These are phyloP conservation scores for Phtheirospermum japonicum DNA, from an alignment of 257 asterid genomes.

Conservation along the genomic window DNA sequence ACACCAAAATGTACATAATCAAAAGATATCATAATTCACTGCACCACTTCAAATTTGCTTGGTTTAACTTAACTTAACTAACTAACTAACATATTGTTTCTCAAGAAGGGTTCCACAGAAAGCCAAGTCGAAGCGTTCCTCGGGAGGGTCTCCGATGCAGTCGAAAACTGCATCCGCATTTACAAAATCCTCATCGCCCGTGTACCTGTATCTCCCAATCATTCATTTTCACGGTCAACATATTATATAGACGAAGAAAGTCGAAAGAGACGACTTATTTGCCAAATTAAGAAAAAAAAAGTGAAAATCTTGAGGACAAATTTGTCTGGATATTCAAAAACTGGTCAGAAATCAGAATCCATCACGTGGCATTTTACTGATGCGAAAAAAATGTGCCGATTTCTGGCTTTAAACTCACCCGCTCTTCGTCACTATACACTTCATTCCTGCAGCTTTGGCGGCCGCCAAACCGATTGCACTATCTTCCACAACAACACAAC, in stretches of 20 bases:
- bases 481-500: constrained; percentile 96
- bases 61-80: not conserved
- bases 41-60: no score
- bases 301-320: no score
- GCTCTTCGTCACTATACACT: constrained; percentile 84
- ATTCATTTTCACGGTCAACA: not conserved
- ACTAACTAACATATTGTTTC: constrained; percentile 66
- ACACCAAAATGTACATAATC: no score
- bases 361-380: no score
- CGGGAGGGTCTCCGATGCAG: constrained; percentile 96
- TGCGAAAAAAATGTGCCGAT: no score
- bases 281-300: no score
- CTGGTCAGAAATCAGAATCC: no score
- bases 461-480: constrained; percentile 97
- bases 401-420: constrained; percentile 51
- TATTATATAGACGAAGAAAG: no score
- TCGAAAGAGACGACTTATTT: no score
- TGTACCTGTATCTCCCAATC: constrained; percentile 47
- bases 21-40: no score
- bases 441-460: constrained; percentile 98
- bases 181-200: constrained; percentile 79
- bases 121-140: constrained; percentile 80
- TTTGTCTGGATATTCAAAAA: no score
- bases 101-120: constrained; percentile 80
- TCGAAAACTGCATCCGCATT: constrained; percentile 96